Percentiles rank a stretch among this genome's conserved stretches.
Evolutionary conservation across 306 rosid genomes (phyloP).

Genomic region (Cicer arietinum): DNA sequence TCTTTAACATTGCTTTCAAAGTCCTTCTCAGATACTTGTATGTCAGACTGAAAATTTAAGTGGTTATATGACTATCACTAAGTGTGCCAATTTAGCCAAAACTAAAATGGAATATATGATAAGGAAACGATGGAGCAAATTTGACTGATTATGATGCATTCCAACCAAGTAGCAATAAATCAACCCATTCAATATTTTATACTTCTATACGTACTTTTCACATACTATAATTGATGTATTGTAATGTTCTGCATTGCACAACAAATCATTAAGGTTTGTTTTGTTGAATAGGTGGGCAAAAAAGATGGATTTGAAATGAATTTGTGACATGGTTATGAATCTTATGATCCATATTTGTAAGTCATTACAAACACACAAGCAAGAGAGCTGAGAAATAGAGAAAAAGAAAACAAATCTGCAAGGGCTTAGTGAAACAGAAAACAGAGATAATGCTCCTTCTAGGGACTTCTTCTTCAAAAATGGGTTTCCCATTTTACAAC

Average conservation of each 20-base stretch:
- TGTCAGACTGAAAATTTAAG: slow-evolving; percentile 54
- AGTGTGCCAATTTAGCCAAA: not conserved
- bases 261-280: slow-evolving; percentile 4
- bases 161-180: slow-evolving; percentile 16
- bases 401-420: not conserved
- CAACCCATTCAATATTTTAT: slow-evolving; percentile 20
- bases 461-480: not conserved
- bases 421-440: not conserved
- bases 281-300: slow-evolving; percentile 23
- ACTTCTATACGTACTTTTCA: slow-evolving; percentile 26
- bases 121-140: not conserved
- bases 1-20: slow-evolving; percentile 48
- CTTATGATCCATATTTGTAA: slow-evolving; percentile 2
- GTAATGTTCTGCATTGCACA: slow-evolving; percentile 12
- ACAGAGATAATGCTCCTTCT: not conserved
- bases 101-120: slow-evolving; percentile 27
- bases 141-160: slow-evolving; percentile 18
- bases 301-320: slow-evolving; percentile 10
- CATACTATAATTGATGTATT: slow-evolving; percentile 19
- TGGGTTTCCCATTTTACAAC: not conserved
- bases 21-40: slow-evolving; percentile 55
- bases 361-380: slow-evolving; percentile 6
- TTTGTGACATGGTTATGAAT: not conserved
- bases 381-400: slow-evolving; percentile 7
- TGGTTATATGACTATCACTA: slow-evolving; percentile 37